Evolutionary conservation across 345 rosid genomes (phyloP), one percentile per base, ranked within the genome.

Genomic region (Lumnitzera littorea): DNA sequence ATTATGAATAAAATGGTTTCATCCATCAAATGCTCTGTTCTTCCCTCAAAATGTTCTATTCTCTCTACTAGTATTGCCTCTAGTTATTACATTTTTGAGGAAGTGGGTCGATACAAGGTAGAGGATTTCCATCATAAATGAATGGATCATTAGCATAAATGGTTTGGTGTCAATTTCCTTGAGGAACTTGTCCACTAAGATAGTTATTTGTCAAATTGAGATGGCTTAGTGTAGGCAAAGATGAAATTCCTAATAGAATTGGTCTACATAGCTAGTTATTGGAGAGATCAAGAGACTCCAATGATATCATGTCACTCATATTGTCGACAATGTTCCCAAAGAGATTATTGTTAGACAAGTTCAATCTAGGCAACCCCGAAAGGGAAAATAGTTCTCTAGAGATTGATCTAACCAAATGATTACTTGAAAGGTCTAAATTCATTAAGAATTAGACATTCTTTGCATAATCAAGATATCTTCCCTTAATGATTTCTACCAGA

Each of bases 181-280:
- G 58, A 66, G 41, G 41, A 58, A 36, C 41, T 49, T 20, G 36
- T 54, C 73, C 78, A 11, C 70, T 59, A 8, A 72, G 15, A 23
- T 70, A 53, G 68, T 75, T 75, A 46, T 67, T n/a, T 9, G 79
- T 63, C 62, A 75, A 46, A 65, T 75, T 67, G 61, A 75, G 46
- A 52, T 71, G 54, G 11, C 15, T 29, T 58, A 70, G 3, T 8
- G 27, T 20, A 3, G 66, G 27, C 15, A 63, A 9, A 10, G 43
- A 46, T 15, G 61, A 31, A 46, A 74, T 13, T 62, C 57, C 64
- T 1, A 54, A 46, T 24, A 70, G 79, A 24, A 67, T 75, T 1
- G 53, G 6, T 10, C 76, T 73, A 1, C 58, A 31, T 12, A 71
- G 29, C 0, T 41, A 64, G 46, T 75, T 71, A 24, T 50, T 20